Conservation (phyloP, 345 rosid species). For the Bretschneidera sinensis region DNA sequence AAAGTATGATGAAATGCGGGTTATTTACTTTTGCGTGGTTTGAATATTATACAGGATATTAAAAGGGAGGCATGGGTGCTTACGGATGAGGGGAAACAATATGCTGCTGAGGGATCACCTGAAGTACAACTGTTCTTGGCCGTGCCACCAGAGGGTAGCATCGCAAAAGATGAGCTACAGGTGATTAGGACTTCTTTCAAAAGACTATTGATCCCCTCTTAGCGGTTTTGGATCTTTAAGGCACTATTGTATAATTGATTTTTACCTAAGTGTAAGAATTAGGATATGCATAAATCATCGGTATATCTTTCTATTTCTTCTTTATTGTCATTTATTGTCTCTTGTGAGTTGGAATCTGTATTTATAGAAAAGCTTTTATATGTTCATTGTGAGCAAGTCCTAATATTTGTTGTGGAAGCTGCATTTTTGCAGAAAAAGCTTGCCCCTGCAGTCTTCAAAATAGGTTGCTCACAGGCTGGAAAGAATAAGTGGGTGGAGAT, state of each 20-base stretch:
- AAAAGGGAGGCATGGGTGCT: slow-evolving; percentile 73
- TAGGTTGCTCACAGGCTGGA: slow-evolving; percentile 74
- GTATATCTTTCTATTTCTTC: not conserved
- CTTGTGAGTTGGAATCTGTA: too few relatives aligned
- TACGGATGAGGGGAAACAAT: slow-evolving; percentile 74
- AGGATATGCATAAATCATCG: not conserved
- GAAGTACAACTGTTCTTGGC: slow-evolving; percentile 80
- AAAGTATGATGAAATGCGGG: not conserved
- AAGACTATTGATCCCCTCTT: not conserved
- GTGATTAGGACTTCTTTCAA: slow-evolving; percentile 26
- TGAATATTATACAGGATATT: slow-evolving; percentile 41
- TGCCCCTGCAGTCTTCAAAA: slow-evolving; percentile 53
- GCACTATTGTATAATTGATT: not conserved
- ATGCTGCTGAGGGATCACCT: slow-evolving; percentile 74
- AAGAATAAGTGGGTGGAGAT: slow-evolving; percentile 87
- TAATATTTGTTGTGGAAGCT: not conserved
- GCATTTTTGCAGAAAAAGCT: slow-evolving; percentile 58
- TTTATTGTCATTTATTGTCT: too few relatives aligned
- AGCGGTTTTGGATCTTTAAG: not conserved
- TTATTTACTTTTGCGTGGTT: not conserved
- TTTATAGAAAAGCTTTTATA: too few relatives aligned
- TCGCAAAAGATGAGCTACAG: slow-evolving; percentile 69
- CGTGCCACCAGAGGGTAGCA: slow-evolving; percentile 58
- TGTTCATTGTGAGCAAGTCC: too few relatives aligned
- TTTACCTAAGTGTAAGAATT: not conserved